These are phyloP conservation scores for Breviolum minutum DNA, from an alignment of 73 alveolate genomes.

Conservation along the genomic window DNA sequence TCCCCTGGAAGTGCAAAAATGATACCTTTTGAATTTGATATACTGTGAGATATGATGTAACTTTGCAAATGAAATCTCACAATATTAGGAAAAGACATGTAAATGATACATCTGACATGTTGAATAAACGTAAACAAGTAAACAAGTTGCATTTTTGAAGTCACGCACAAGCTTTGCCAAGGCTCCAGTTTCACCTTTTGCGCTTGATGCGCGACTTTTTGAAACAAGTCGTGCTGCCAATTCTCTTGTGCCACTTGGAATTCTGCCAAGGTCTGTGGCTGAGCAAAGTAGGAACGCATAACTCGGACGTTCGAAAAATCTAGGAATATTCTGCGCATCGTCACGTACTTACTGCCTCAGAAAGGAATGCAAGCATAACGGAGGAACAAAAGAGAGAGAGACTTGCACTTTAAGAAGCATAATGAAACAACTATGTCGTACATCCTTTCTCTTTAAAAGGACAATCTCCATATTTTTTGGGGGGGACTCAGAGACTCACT, in stretches of 20 bases:
- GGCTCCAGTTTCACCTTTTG: neutral
- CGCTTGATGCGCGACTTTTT: slow-evolving; percentile 19
- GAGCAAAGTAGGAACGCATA: slow-evolving; percentile 54
- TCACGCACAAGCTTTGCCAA: neutral
- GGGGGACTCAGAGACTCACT: neutral
- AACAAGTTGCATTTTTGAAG: neutral
- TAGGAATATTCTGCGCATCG: slow-evolving; percentile 32
- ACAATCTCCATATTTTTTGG: neutral
- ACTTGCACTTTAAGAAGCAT: no score
- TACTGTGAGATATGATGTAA: no score
- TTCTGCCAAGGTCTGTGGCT: slow-evolving; percentile 70
- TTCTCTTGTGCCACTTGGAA: slow-evolving; percentile 51
- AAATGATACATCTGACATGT: no score
- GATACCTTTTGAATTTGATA: no score
- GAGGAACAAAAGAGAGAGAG: no score
- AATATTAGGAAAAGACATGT: no score
- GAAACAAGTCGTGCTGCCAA: slow-evolving; percentile 74
- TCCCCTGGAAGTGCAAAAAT: no score
- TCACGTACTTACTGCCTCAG: slow-evolving; percentile 23
- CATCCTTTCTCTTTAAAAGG: neutral
- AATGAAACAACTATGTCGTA: neutral
- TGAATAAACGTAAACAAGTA: no score
- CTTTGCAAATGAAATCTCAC: no score
- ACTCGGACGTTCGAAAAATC: slow-evolving; percentile 53
- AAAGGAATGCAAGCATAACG: neutral